Evolutionary conservation across 257 asterid genomes (phyloP), one percentile per base, ranked within the genome.

Genomic region (Solanum chiquidenum): DNA sequence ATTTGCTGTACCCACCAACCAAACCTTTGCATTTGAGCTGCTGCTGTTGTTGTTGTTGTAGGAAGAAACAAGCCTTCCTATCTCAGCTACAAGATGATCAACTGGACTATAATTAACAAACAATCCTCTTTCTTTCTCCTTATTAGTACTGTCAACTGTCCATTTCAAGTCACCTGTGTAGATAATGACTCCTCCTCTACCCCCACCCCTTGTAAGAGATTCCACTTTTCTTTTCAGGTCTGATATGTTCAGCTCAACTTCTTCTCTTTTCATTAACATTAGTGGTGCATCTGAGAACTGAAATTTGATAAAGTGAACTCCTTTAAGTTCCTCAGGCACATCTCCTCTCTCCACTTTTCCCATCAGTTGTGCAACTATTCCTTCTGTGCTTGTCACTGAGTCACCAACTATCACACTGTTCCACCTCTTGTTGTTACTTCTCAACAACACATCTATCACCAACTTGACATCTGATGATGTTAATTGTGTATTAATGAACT

Each of bases 1-100:
- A 92, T 90, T 91, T 6, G 98, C 98, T 34, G 90, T 94, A 11
- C 92, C 98, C 89, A 95, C 89, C 27, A 95, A 68, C 98, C 98
- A 95, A 72, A 95, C 95, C 91, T 88, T 94, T 34, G 86, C 74
- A 44, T 83, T 91, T 9, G 90, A 88, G 34, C 40, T 74, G 74
- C 86, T 64, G 33, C 25, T 58, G 11, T 3, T 69, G 11, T 3
- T 69, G 37, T 6, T 44, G 86, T 55, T 87, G 69, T 88, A 92
- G 35, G 88, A 91, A 49, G 93, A 90, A 12, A 93, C 8, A 85
- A 95, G 49, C 88, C 89, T 94, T 34, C 96, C 98, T 4, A 95
- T 91, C 92, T 94, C 98, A 2, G 85, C 86, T 29, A 94, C 90
- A 55, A 95, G 86, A 84, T 94, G 93, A 86, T 94, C 92, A 86